Evolutionary conservation across 2,329 filamentous ascomycete species (phyloP).

Genomic region (Neopestalotiopsis clavispora): DNA sequence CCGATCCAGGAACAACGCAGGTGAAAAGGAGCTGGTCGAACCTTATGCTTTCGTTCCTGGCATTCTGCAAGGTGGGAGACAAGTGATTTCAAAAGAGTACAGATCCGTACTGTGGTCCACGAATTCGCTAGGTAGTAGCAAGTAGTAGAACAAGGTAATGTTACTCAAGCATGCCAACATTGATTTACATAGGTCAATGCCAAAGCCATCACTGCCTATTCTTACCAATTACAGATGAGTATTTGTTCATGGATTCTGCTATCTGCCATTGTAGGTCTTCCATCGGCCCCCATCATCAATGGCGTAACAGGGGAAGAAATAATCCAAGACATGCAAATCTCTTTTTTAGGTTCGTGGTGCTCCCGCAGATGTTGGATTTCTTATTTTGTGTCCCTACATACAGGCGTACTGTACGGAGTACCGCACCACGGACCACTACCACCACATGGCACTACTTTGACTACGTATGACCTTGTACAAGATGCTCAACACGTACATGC

Average conservation of each 20-base stretch:
- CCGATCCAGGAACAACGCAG: constrained; percentile 4
- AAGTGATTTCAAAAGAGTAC: too few species aligned
- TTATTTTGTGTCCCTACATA: neutral
- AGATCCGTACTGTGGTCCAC: too few species aligned
- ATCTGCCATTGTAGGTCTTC: neutral
- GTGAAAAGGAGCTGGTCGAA: neutral
- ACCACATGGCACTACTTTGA: too few species aligned
- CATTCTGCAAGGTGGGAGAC: neutral
- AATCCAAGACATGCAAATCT: neutral
- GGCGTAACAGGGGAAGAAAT: neutral
- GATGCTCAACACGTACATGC: neutral
- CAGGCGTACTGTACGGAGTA: neutral
- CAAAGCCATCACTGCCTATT: too few species aligned
- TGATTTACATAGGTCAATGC: too few species aligned
- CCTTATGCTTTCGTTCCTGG: neutral
- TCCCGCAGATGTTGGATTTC: neutral
- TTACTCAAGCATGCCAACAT: too few species aligned
- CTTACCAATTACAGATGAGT: too few species aligned
- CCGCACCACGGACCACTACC: neutral
- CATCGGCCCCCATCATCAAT: neutral
- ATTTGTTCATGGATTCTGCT: too few species aligned
- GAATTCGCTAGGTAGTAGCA: too few species aligned
- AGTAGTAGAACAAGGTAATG: too few species aligned
- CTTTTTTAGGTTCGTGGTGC: neutral
- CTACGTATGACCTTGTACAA: neutral